Evolutionary conservation across 257 asterid species (phyloP), one percentile per base, ranked within the genome.

Genomic region (Craterostigma plantagineum): DNA sequence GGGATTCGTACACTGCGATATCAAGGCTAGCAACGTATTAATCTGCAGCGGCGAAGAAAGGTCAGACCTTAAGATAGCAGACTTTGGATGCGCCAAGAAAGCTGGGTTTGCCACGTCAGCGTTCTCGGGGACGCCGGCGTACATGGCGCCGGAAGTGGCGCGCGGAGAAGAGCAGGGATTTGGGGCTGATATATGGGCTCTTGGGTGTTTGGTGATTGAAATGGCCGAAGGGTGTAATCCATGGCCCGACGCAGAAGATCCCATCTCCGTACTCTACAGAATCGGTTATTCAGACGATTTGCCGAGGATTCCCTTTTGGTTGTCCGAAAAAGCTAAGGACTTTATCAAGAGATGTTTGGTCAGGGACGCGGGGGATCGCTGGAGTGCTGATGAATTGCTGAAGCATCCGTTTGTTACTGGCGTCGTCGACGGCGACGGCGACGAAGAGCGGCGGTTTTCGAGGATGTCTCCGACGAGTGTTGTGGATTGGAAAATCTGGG

Each of bases 71-170:
- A 82, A 73, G 54, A 76, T 87, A 34, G 90, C 80, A 0, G 98
- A 87, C 51, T 72, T 87, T 33, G 98, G 93, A 3, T 82, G 98
- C 18, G 90, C 83, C 6, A 68, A 56, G 39, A 16, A 27, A 36
- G 49, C 46, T 1, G 63, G 10, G 15, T 54, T 4, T 8, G 60
- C 9, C 16, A 52, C 34, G 4, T 48, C 17, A 14, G 38, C 46
- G 5, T 7, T 82, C 48, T 58, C 83, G n/a, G 95, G 98, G 0
- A 87, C 93, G 38, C 98, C 95, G 50, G 70, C 76, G 35, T 87
- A 71, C 51, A 82, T 82, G 98, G 77, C 93, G 16, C 95, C 95
- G 23, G 98, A 87, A 63, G 92, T 72, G 12, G 82, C 91, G 0
- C 76, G 95, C 6, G 83, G 93, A 2, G 86, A 76, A 63, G 90